phyloP scores from a whole-genome alignment of 1,139 yeast genomes.

The Suhomyces chickasaworum region DNA sequence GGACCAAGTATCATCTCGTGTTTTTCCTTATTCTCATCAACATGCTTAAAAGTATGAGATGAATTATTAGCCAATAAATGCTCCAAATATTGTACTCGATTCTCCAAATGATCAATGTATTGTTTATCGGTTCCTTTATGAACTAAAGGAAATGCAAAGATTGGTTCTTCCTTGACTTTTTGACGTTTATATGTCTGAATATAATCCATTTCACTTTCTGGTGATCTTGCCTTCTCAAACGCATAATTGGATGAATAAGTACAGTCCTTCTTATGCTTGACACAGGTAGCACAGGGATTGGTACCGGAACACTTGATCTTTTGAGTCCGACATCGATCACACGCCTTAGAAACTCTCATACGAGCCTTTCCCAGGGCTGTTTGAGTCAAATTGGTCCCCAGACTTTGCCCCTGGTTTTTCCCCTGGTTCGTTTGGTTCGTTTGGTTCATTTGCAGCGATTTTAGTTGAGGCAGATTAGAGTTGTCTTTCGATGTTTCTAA shows the following conservation, averaged over 20 bases:
- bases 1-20: slow-evolving; percentile 22
- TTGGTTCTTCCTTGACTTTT: slow-evolving; percentile 14
- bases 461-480: not conserved
- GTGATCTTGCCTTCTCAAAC: slow-evolving; percentile 5
- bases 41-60: slow-evolving; percentile 20
- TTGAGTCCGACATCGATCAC: slow-evolving; percentile 56
- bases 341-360: slow-evolving; percentile 54
- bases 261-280: slow-evolving; percentile 47
- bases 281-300: slow-evolving; percentile 55
- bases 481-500: not conserved
- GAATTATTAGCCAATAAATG: slow-evolving; percentile 28
- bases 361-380: slow-evolving; percentile 18
- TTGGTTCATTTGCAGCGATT: not conserved
- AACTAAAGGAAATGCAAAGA: slow-evolving; percentile 25
- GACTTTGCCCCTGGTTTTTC: too few relatives aligned
- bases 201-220: slow-evolving; percentile 3
- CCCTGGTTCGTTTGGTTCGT: too few relatives aligned
- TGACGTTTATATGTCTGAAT: slow-evolving; percentile 15
- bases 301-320: slow-evolving; percentile 66
- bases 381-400: not conserved
- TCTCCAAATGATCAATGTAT: slow-evolving; percentile 40
- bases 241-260: slow-evolving; percentile 23
- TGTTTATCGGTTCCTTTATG: slow-evolving; percentile 18
- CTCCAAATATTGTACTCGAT: slow-evolving; percentile 45
- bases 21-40: slow-evolving; percentile 14